phyloP scores from a whole-genome alignment of 2,329 filamentous ascomycete species.

The Seiridium cupressi region DNA sequence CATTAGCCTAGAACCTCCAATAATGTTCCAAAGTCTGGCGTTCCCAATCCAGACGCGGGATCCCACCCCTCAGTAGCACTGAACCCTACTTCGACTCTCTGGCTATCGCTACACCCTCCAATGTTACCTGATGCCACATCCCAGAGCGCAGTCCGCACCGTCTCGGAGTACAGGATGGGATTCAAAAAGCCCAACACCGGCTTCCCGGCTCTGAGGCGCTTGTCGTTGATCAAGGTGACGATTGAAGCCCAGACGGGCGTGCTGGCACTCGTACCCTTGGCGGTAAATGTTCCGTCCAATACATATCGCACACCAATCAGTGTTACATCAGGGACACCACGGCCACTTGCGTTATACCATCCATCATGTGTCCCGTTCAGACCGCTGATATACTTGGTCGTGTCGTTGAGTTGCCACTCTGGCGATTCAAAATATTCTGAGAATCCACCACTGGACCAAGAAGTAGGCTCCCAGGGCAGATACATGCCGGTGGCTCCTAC shows the following conservation, averaged over 20 bases:
- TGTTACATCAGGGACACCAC: constrained; percentile 52
- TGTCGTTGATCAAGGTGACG: constrained; percentile 54
- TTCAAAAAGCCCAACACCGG: constrained; percentile 53
- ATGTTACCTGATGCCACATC: constrained; percentile 42
- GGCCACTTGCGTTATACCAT: constrained; percentile 30
- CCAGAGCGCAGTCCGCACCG: constrained; percentile 35
- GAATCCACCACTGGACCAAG: constrained; percentile 41
- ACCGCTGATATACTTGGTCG: constrained; percentile 37
- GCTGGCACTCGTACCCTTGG: constrained; percentile 38
- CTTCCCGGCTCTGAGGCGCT: constrained; percentile 45
- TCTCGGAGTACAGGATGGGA: constrained; percentile 35
- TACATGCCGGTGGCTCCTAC: constrained; percentile 18
- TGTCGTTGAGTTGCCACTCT: constrained; percentile 40
- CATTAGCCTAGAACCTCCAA: not conserved
- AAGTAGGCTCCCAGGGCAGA: constrained; percentile 18
- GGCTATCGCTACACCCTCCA: constrained; percentile 32
- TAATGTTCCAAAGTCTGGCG: constrained; percentile 34
- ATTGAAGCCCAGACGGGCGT: constrained; percentile 54
- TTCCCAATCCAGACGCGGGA: constrained; percentile 49
- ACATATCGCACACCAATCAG: constrained; percentile 40
- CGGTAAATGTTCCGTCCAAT: constrained; percentile 32
- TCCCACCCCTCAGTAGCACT: constrained; percentile 45
- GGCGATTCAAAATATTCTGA: constrained; percentile 47
- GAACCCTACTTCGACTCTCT: constrained; percentile 37
- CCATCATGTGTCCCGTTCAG: constrained; percentile 29